Conservation (phyloP, 1,284 basidiomycete species). For the Ganoderma resinaceum region DNA sequence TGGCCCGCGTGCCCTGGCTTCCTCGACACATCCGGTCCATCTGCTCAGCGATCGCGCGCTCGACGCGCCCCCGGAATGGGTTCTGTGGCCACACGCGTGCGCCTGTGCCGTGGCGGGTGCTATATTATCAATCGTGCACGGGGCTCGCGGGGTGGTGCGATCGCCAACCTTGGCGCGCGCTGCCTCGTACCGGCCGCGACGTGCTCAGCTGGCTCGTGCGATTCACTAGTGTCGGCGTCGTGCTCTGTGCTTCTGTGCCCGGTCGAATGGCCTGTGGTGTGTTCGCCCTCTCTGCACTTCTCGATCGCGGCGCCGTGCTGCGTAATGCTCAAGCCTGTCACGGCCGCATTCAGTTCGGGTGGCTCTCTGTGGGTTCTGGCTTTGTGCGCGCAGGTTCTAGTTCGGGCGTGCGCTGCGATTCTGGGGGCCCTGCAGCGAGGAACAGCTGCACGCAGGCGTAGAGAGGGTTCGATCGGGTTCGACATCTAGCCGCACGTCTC, state of each 20-base stretch:
- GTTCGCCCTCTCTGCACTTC: neutral
- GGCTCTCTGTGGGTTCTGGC: neutral
- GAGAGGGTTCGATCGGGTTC: constrained; percentile 2
- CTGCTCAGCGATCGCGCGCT: constrained; percentile 14
- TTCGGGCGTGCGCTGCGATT: constrained; percentile 12
- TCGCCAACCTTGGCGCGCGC: neutral
- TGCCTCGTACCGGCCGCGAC: neutral
- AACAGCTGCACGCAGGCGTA: constrained; percentile 2
- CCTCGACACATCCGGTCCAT: constrained; percentile 16
- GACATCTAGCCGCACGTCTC: constrained; percentile 16
- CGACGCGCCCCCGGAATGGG: constrained; percentile 12
- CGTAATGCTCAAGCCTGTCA: neutral
- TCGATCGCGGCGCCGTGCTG: neutral
- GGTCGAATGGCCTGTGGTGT: neutral
- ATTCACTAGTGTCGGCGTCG: neutral
- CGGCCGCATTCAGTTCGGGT: neutral
- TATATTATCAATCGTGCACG: constrained; percentile 23
- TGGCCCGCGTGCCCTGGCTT: constrained; percentile 26
- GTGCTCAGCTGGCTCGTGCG: neutral
- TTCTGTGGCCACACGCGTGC: constrained; percentile 16
- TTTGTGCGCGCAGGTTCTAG: constrained; percentile 2
- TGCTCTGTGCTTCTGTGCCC: neutral
- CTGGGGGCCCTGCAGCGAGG: constrained; percentile 17
- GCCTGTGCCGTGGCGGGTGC: constrained; percentile 8
- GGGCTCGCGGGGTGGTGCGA: constrained; percentile 1